A percentile compares a stretch with the other conserved stretches of the same genome.
These are phyloP conservation scores for Hymenoscyphus linearis DNA, from an alignment of 2,329 filamentous ascomycete genomes.

Conservation along the genomic window DNA sequence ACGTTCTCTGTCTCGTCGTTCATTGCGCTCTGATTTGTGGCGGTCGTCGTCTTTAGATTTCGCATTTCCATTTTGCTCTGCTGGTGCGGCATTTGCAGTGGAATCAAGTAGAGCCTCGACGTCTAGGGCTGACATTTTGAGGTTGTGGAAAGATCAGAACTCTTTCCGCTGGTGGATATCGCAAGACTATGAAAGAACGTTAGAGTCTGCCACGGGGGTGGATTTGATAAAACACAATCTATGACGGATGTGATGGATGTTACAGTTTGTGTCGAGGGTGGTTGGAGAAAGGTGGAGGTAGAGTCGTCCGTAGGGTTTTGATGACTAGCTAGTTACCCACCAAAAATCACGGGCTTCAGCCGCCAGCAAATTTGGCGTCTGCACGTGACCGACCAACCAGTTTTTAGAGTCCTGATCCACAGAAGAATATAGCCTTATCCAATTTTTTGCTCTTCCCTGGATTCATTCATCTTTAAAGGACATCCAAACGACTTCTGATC, in stretches of 20 bases:
- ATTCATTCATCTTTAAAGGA: no score
- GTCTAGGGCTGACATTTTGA: constrained; percentile 64
- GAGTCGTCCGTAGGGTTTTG: background rate
- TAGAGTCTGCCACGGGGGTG: background rate
- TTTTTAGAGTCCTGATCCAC: no score
- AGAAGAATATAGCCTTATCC: background rate
- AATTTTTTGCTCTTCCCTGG: no score
- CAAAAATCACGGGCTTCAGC: background rate
- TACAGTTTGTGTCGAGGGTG: background rate
- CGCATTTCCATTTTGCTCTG: constrained; percentile 36
- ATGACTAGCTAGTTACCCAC: background rate
- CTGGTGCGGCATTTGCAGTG: constrained; percentile 58
- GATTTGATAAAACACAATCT: background rate
- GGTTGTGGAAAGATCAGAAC: constrained; percentile 1
- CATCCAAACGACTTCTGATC: no score
- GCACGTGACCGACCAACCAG: background rate
- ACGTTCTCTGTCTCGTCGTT: constrained; percentile 50
- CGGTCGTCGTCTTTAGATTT: constrained; percentile 53
- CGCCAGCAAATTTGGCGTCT: background rate
- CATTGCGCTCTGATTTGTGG: constrained; percentile 47
- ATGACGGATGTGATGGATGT: background rate
- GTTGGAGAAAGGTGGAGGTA: background rate
- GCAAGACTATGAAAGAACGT: background rate
- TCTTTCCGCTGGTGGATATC: background rate
- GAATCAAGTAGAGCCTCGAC: constrained; percentile 90